These are phyloP conservation scores for Eremomyces bilateralis DNA, from an alignment of 495 filamentous ascomycete genomes.

Conservation along the genomic window DNA sequence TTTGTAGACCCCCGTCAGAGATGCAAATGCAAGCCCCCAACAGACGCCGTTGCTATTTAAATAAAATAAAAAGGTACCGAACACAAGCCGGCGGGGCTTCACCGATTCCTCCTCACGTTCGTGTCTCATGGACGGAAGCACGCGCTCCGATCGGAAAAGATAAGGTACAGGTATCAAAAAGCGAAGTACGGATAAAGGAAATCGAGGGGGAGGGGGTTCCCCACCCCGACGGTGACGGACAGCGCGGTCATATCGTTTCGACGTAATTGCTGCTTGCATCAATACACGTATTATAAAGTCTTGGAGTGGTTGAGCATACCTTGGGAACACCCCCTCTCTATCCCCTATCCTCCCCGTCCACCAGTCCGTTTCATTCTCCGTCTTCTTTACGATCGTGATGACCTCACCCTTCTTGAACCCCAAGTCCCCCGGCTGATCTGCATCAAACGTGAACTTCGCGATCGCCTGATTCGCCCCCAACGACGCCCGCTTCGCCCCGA, in stretches of 20 bases:
- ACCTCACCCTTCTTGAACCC: constrained; percentile 94
- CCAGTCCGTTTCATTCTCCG: constrained; percentile 78
- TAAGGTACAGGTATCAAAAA: too few species aligned
- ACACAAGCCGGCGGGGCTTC: too few species aligned
- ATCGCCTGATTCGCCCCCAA: constrained; percentile 67
- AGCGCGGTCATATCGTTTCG: constrained; percentile 8
- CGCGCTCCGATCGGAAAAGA: too few species aligned
- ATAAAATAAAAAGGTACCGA: too few species aligned
- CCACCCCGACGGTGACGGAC: too few species aligned
- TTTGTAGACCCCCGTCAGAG: too few species aligned
- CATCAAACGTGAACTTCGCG: constrained; percentile 80
- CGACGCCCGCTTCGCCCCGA: constrained; percentile 32
- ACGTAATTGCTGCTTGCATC: constrained; percentile 7
- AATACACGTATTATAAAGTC: background rate
- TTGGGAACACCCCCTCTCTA: constrained; percentile 42
- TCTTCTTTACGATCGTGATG: constrained; percentile 92
- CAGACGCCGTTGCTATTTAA: too few species aligned
- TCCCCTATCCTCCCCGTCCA: constrained; percentile 55
- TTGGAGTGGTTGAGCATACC: constrained; percentile 6
- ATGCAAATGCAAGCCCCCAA: too few species aligned
- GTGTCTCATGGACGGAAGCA: too few species aligned
- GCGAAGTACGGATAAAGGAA: too few species aligned
- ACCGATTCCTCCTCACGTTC: too few species aligned
- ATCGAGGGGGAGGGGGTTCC: too few species aligned
- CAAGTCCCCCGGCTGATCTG: constrained; percentile 80